A percentile compares a stretch with the other conserved stretches of the same genome.
phyloP scores from a whole-genome alignment of 2,329 filamentous ascomycete genomes.

The Nemania abortiva region DNA sequence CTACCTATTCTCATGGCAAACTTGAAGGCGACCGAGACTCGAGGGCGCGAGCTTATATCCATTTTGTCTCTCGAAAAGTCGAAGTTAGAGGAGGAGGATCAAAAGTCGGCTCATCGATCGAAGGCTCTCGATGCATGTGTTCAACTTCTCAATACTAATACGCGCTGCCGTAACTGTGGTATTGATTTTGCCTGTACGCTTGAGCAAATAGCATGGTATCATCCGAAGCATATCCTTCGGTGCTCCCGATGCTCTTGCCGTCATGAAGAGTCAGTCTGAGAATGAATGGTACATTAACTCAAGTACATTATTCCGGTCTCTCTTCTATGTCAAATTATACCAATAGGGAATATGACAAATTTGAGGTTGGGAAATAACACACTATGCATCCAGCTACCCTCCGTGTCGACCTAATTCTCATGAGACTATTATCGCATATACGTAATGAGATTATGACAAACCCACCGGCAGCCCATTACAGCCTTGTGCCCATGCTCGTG shows the following conservation, averaged over 20 bases:
- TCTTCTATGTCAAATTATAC: no score
- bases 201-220: conserved; percentile 1
- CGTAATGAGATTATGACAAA: no score
- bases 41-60: neutral
- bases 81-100: neutral
- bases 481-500: no score
- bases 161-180: conserved; percentile 2
- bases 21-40: neutral
- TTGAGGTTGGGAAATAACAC: no score
- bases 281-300: neutral
- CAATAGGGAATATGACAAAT: no score
- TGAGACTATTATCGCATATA: no score
- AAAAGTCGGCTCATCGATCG: neutral
- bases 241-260: conserved; percentile 1
- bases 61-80: neutral
- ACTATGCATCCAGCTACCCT: no score
- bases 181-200: conserved; percentile 6
- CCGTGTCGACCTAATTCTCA: no score
- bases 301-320: neutral
- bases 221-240: conserved; percentile 5
- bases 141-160: neutral
- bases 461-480: no score
- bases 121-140: neutral
- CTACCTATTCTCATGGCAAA: neutral
- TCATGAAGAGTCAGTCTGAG: neutral